Evolutionary conservation across 768 basidiomycete genomes (phyloP), one percentile per base, ranked within the genome.

Genomic region (Termitomyces sp.): DNA sequence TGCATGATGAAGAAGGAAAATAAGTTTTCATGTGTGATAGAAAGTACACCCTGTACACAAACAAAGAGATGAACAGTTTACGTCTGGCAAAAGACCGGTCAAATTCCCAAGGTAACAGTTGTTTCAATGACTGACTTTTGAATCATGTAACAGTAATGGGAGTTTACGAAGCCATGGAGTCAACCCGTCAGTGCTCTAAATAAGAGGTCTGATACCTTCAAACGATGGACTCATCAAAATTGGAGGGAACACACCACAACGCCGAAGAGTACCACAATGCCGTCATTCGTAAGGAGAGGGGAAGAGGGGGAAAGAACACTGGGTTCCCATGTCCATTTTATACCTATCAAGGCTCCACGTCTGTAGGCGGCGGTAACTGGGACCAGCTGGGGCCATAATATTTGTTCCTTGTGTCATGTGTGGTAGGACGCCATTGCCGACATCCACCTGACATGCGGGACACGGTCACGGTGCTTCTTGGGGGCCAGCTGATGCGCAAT

Each of bases 401-500:
- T 20, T 46, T 12, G 49, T 55, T 58, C 58, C 58, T 54, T 49
- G 61, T 52, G 48, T 53, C 63, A 60, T 57, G 59, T 57, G 63
- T 60, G 63, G 44, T 57, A 38, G 46, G 55, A 49, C 46, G 50
- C 38, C 54, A 48, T 57, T 62, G 60, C 63, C 60, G 63, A 64
- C 60, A 45, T 40, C 63, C 63, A 62, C 63, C 60, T 65, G 63
- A 65, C 57, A 40, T 35, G 4, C 36, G 39, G 51, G 35, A 58
- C 55, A 46, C 57, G 57, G 63, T 65, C 60, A 65, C 60, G 60
- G 58, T 61, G 60, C 54, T 48, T 49, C 42, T 54, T 59, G 42
- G 12, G 4, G 54, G 53, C 33, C 63, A 64, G 60, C 53, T 64
- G 63, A 64, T 61, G 38, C 57, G 46, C 32, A n/a, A 20, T 46